Evolutionary conservation across 176 grass and related monocot genomes (phyloP).

Genomic region (bread wheat (Triticum aestivum)): IWGSC_CS_RefSeq_v2.1 NC_057795.1:405797469-405797968

Average conservation of each 20-base stretch:
- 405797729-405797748: constrained; percentile 48
- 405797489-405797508: neutral
- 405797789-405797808: neutral
- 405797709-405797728: constrained; percentile 27
- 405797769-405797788: constrained; percentile 29
- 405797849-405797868: neutral
- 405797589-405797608: too few species aligned
- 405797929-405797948: neutral
- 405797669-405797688: constrained; percentile 52
- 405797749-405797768: constrained; percentile 24
- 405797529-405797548: too few species aligned
- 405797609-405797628: too few species aligned
- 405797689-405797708: constrained; percentile 66
- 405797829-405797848: neutral
- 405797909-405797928: constrained; percentile 6
- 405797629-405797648: too few species aligned
- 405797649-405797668: constrained; percentile 60
- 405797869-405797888: neutral
- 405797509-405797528: neutral
- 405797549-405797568: too few species aligned
- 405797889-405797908: neutral
- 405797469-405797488: neutral
- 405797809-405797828: neutral
- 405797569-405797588: too few species aligned
- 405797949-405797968: neutral